Base-by-base conservation (phyloP, 495 filamentous ascomycete species). In the Cercophora sp. region DNA sequence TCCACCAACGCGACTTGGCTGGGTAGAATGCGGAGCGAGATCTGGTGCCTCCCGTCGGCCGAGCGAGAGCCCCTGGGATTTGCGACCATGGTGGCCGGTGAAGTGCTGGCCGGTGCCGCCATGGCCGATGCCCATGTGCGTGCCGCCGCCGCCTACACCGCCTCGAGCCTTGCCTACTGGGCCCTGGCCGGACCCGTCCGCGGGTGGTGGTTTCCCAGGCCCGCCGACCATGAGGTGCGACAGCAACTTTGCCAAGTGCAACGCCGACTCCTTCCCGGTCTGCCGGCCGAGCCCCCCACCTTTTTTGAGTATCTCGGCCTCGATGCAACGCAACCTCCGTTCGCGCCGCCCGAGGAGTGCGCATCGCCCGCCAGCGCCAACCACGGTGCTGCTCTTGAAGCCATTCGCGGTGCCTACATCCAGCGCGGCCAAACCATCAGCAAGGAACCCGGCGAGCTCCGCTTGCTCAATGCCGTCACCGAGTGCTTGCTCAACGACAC, bases 281-380 rank as follows among this genome's bases (percentile, higher is more conserved):
- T 16, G 8, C 35, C 5, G 8, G 35, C 35, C 15, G 35, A 39
- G 15, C 35, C 35, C 35, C 35, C 35, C 15, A 39, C 35, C 8
- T 39, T 39, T 8, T 39, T 39, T 39, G 35, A 39, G 35, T 16
- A 39, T 39, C 35, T 39, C 35, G 35, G 35, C 35, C 35, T 16
- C 35, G 35, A 39, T 16, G 15, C 35, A 8, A 39, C 35, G 8
- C 35, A 15, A 16, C 35, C 6, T 16, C 35, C 35, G 8, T 8
- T 39, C 15, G 6, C 15, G 5, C 15, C 35, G 35, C 35, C 35
- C 15, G 35, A 16, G 35, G 16, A 8, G 35, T 39, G 35, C 35
- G 35, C 35, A 16, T 39, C 35, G 35, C 35, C 35, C 15, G 15
- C 35, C 15, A 16, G 35, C 6, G 35, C 35, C 6, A 8, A 8